Evolutionary conservation across 2,329 filamentous ascomycete species (phyloP), one percentile per base, ranked within the genome.

Genomic region (Apiospora rasikravindrae): DNA sequence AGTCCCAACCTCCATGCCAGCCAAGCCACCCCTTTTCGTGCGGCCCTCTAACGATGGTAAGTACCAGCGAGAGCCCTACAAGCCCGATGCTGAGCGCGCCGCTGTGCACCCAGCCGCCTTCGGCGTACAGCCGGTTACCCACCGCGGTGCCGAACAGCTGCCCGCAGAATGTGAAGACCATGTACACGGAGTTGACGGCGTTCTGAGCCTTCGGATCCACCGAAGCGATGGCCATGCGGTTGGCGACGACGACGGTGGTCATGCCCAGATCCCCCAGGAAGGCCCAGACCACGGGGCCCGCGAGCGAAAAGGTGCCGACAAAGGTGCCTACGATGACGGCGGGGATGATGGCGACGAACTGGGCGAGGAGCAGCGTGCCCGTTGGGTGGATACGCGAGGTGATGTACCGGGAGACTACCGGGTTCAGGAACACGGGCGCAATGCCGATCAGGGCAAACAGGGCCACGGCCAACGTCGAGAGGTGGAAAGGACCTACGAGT

Each of bases 401-500:
- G 24, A 71, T 37, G 16, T 49, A 29, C 14, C 69, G 69, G 26
- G 69, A 66, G 44, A 71, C 44, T 57, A 67, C 10, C 26, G 69
- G 69, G 53, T 51, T 67, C n/a, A 71, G 53, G 24, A 71, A 64
- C 37, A 67, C 57, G 7, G 69, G 69, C 40, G 22, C 13, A 3
- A 71, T 42, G 42, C 69, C 69, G 24, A 67, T 67, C 40, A 61
- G 29, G 29, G 53, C 53, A 16, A 61, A 61, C 53, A 96, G 85
- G 0, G 94, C 93, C 68, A 96, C 94, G 4, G 87, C 85, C 0
- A 94, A 80, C 0, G 92, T 89, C 0, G 86, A 83, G 79, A 93
- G 95, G 71, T 87, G 81, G 78, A 94, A 97, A 2, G 87, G 82
- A 0, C 88, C 91, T 0, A 92, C 89, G 24, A 97, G 88, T 8